These are phyloP conservation scores for Westerdykella aurantiaca DNA, from an alignment of 2,329 filamentous ascomycete genomes.

Conservation along the genomic window DNA sequence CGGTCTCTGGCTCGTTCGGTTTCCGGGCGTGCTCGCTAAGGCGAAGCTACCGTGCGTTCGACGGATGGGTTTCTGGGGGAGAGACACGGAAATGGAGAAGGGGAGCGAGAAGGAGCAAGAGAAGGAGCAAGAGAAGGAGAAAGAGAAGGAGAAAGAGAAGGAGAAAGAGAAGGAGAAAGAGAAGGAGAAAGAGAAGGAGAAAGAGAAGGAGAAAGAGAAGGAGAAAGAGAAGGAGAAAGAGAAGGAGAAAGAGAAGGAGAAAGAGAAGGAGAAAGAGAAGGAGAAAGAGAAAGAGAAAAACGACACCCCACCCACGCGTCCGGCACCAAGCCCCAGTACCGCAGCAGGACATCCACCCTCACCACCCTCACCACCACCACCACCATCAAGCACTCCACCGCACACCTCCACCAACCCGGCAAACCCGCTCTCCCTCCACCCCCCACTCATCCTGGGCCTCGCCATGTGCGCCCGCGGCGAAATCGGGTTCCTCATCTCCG, in stretches of 20 bases:
- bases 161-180: conserved; percentile 9
- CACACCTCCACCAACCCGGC: conserved; percentile 18
- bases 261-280: no score
- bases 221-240: no score
- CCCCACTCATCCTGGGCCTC: conserved; percentile 58
- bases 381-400: not conserved
- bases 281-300: conserved; percentile 8
- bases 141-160: no score
- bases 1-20: conserved; percentile 39
- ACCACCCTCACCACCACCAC: conserved; percentile 1
- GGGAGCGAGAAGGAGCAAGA: no score
- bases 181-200: no score
- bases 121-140: no score
- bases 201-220: conserved; percentile 9
- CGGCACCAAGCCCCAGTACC: not conserved
- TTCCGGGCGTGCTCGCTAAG: conserved; percentile 14
- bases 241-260: conserved; percentile 9
- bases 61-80: no score
- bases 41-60: not conserved
- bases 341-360: no score
- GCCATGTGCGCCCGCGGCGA: conserved; percentile 75
- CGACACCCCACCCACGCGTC: not conserved
- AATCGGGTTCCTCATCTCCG: conserved; percentile 71
- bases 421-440: conserved; percentile 60
- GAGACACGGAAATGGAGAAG: no score